These are phyloP conservation scores for Kluyveromyces marxianus DNA, from an alignment of 1,139 yeast genomes.

Conservation along the genomic window DNA sequence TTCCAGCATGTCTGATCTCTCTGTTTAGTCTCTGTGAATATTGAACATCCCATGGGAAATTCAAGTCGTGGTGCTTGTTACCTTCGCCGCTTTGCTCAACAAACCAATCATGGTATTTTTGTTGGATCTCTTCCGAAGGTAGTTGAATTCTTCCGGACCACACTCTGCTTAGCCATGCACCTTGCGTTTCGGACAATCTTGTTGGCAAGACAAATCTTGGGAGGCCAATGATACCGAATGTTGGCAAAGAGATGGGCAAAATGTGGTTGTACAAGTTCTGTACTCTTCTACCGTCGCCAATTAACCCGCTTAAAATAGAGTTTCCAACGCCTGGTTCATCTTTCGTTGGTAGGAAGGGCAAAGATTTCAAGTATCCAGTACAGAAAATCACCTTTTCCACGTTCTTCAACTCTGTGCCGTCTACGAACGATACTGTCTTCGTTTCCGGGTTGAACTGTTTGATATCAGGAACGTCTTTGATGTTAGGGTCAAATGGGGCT, in stretches of 20 bases:
- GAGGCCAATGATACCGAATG: constrained; percentile 44
- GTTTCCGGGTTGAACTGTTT: constrained; percentile 29
- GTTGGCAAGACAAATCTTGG: constrained; percentile 50
- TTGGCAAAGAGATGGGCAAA: constrained; percentile 45
- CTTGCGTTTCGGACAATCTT: constrained; percentile 49
- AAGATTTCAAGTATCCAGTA: constrained; percentile 50
- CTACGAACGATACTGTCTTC: constrained; percentile 32
- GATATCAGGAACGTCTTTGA: constrained; percentile 38
- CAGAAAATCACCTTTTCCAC: constrained; percentile 48
- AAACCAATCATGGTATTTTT: constrained; percentile 34
- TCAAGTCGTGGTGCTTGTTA: constrained; percentile 38
- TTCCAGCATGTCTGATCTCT: constrained; percentile 33
- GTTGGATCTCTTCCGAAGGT: constrained; percentile 39
- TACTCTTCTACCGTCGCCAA: constrained; percentile 43
- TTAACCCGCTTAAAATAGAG: constrained; percentile 15
- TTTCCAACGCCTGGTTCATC: constrained; percentile 22
- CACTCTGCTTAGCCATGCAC: constrained; percentile 46
- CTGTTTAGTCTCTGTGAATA: constrained; percentile 36
- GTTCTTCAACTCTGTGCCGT: constrained; percentile 34
- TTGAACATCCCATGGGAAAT: constrained; percentile 43
- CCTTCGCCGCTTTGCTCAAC: constrained; percentile 35
- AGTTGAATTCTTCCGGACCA: constrained; percentile 42
- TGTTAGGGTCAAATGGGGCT: constrained; percentile 35
- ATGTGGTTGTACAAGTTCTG: constrained; percentile 45
- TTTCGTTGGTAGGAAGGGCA: constrained; percentile 35